These are phyloP conservation scores for Penicillium riverlandense DNA, from an alignment of 495 filamentous ascomycete genomes.

Conservation along the genomic window DNA sequence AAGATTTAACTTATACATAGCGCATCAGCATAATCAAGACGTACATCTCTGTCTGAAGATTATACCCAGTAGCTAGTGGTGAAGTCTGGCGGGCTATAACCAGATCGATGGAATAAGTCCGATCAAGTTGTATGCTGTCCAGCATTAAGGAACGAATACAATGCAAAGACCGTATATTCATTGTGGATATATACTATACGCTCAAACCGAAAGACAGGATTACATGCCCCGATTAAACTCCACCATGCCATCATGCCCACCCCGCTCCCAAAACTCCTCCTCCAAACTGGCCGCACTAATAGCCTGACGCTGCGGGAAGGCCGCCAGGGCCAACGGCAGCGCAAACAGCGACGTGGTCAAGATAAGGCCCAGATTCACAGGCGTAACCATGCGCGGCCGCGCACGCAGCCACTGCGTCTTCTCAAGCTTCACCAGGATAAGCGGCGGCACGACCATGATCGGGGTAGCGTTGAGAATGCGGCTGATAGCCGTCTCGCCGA, in stretches of 20 bases:
- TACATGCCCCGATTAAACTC: conserved; percentile 91
- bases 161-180: neutral
- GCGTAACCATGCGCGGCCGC: conserved; percentile 63
- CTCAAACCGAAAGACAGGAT: neutral
- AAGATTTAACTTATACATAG: neutral
- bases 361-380: conserved; percentile 78
- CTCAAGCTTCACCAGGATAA: conserved; percentile 79
- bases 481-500: conserved; percentile 82
- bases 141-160: neutral
- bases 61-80: too few relatives aligned
- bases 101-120: too few relatives aligned
- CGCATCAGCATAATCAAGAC: neutral
- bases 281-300: conserved; percentile 68
- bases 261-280: conserved; percentile 70
- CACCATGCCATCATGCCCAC: conserved; percentile 68
- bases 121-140: too few relatives aligned
- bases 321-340: conserved; percentile 69
- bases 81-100: too few relatives aligned
- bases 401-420: conserved; percentile 63
- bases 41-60: too few relatives aligned
- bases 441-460: conserved; percentile 90
- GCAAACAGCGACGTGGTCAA: conserved; percentile 75
- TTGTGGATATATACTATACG: neutral
- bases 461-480: conserved; percentile 89
- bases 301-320: conserved; percentile 84